phyloP scores from a whole-genome alignment of 768 basidiomycete genomes.

The Boletus subcaerulescens region DNA sequence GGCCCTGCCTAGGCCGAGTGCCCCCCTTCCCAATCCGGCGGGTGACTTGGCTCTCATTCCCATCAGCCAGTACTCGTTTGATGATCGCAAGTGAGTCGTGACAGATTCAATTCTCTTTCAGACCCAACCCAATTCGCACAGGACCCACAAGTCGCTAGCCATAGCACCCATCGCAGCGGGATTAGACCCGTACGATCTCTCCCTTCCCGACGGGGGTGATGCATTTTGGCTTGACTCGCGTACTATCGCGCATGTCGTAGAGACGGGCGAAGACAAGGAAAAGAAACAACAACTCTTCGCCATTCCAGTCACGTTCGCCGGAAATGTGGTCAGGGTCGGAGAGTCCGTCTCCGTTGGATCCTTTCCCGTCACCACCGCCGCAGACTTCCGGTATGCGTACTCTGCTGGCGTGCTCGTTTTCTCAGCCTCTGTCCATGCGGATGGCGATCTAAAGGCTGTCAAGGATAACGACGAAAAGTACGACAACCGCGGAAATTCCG shows the following conservation, averaged over 20 bases:
- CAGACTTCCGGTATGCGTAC: conserved; percentile 67
- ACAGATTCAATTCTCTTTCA: neutral
- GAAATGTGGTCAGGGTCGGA: conserved; percentile 33
- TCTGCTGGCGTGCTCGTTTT: conserved; percentile 71
- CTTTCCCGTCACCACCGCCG: conserved; percentile 63
- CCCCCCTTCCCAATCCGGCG: conserved; percentile 59
- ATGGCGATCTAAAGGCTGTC: conserved; percentile 68
- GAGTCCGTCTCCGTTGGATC: conserved; percentile 51
- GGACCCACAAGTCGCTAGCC: conserved; percentile 68
- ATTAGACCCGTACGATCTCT: conserved; percentile 50
- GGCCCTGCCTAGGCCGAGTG: conserved; percentile 62
- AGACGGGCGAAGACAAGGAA: conserved; percentile 43
- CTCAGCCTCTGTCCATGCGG: conserved; percentile 77
- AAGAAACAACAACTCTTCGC: conserved; percentile 58
- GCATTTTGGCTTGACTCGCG: conserved; percentile 74
- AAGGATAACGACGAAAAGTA: conserved; percentile 68
- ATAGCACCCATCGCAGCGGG: conserved; percentile 56
- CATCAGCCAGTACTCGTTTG: conserved; percentile 65
- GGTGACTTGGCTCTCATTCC: conserved; percentile 70
- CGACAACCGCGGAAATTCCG: conserved; percentile 70
- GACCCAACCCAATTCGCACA: conserved; percentile 24
- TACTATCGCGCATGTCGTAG: conserved; percentile 69
- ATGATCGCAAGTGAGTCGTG: conserved; percentile 64
- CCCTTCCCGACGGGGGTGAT: conserved; percentile 66
- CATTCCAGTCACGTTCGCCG: conserved; percentile 48